A percentile compares a stretch with the other conserved stretches of the same genome.
These are phyloP conservation scores for Aspergillus ellipticus DNA, from an alignment of 495 filamentous ascomycete genomes.

Conservation along the genomic window DNA sequence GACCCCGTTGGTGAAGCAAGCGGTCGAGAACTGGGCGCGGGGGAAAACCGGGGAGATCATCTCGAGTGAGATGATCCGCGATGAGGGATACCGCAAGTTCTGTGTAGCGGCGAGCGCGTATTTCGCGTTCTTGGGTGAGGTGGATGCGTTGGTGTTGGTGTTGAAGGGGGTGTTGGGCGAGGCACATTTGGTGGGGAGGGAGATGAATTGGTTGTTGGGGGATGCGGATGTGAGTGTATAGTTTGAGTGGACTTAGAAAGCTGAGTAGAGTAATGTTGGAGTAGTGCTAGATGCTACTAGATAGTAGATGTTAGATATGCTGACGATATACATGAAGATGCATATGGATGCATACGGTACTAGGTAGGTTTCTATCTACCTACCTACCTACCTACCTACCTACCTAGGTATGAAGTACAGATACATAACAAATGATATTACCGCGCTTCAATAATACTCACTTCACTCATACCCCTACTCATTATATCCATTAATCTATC, in stretches of 20 bases:
- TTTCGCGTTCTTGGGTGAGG: constrained; percentile 30
- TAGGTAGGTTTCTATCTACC: too few relatives aligned
- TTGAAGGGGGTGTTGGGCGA: constrained; percentile 41
- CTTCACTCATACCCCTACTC: too few relatives aligned
- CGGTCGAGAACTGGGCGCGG: constrained; percentile 27
- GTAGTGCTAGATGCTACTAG: background rate
- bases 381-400: too few relatives aligned
- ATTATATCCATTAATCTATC: too few relatives aligned
- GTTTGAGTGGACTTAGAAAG: too few relatives aligned
- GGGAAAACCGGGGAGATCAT: constrained; percentile 12
- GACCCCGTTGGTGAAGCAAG: constrained; percentile 34
- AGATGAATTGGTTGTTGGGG: constrained; percentile 1
- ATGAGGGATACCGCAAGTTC: constrained; percentile 38
- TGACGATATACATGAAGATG: too few relatives aligned
- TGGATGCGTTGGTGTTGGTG: constrained; percentile 42
- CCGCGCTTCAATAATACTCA: too few relatives aligned
- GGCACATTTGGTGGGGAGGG: constrained; percentile 33
- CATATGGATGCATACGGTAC: too few relatives aligned
- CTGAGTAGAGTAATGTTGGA: background rate
- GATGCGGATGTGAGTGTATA: background rate
- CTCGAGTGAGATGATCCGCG: constrained; percentile 27
- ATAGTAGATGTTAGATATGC: background rate
- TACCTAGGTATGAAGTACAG: too few relatives aligned
- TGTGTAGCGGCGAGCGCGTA: constrained; percentile 40
- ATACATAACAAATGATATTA: too few relatives aligned